Evolutionary conservation across 192 early-diverging fungal species (phyloP).

Genomic region (Umbelopsis sp.): DNA sequence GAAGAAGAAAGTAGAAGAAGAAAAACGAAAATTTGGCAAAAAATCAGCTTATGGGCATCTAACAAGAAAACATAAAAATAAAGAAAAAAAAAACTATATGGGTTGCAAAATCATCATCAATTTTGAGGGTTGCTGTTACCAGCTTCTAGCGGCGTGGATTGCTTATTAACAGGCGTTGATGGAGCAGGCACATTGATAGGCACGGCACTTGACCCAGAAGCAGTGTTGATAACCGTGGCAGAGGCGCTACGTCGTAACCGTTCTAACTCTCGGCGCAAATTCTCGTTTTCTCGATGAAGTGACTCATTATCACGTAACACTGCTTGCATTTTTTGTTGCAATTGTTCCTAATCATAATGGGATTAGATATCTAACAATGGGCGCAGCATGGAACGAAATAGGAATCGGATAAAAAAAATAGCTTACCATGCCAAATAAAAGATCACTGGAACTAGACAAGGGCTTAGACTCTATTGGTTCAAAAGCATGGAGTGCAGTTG

Average conservation of each 20-base stretch:
- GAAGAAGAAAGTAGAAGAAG: no score
- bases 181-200: not conserved
- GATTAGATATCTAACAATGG: not conserved
- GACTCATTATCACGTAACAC: slow-evolving; percentile 26
- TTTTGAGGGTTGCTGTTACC: no score
- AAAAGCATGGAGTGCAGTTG: not conserved
- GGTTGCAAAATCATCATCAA: no score
- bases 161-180: not conserved
- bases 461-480: slow-evolving; percentile 13
- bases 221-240: slow-evolving; percentile 16
- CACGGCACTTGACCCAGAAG: not conserved
- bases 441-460: not conserved
- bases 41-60: no score
- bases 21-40: no score
- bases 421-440: slow-evolving; percentile 13
- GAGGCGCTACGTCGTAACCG: slow-evolving; percentile 16
- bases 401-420: no score
- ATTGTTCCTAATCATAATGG: not conserved
- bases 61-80: no score
- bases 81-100: no score
- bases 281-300: slow-evolving; percentile 34
- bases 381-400: not conserved
- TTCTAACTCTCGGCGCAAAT: slow-evolving; percentile 28
- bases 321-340: slow-evolving; percentile 23
- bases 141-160: not conserved